These are phyloP conservation scores for Pestalotiopsis sp. DNA, from an alignment of 2,329 filamentous ascomycete species.

Conservation along the genomic window DNA sequence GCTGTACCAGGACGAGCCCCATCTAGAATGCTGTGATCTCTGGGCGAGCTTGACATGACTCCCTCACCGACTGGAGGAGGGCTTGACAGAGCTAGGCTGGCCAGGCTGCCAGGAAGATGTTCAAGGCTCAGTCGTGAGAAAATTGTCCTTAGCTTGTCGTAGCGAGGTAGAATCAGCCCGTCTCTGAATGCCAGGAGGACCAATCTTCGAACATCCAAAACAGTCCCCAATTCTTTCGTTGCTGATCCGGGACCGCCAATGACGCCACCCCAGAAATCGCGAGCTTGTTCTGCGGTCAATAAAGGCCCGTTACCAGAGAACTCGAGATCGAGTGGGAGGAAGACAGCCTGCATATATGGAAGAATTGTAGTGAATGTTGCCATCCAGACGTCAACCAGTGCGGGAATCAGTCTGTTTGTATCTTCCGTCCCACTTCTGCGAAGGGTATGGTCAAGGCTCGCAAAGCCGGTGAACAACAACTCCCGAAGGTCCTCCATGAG, in stretches of 20 bases:
- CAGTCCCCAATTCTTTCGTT: conserved; percentile 29
- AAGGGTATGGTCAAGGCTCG: conserved; percentile 82
- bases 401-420: conserved; percentile 72
- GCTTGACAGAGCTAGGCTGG: conserved; percentile 55
- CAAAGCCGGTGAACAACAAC: conserved; percentile 79
- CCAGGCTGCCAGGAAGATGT: conserved; percentile 62
- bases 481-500: conserved; percentile 79
- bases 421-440: conserved; percentile 76
- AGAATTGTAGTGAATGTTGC: conserved; percentile 88
- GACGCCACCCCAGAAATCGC: conserved; percentile 87
- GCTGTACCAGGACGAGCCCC: conserved; percentile 70
- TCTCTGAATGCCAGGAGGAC: conserved; percentile 89
- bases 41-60: conserved; percentile 21
- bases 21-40: conserved; percentile 3
- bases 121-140: conserved; percentile 90
- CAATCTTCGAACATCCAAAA: conserved; percentile 85
- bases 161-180: conserved; percentile 82
- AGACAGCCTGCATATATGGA: conserved; percentile 94
- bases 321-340: conserved; percentile 89
- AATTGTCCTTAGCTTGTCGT: conserved; percentile 85
- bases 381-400: conserved; percentile 92
- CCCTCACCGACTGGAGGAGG: conserved; percentile 52
- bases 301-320: conserved; percentile 84
- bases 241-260: conserved; percentile 39
- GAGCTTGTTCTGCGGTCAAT: conserved; percentile 76